Conservation (phyloP, 2,329 filamentous ascomycete species). For the Trichophyton mentagrophytes region DNA sequence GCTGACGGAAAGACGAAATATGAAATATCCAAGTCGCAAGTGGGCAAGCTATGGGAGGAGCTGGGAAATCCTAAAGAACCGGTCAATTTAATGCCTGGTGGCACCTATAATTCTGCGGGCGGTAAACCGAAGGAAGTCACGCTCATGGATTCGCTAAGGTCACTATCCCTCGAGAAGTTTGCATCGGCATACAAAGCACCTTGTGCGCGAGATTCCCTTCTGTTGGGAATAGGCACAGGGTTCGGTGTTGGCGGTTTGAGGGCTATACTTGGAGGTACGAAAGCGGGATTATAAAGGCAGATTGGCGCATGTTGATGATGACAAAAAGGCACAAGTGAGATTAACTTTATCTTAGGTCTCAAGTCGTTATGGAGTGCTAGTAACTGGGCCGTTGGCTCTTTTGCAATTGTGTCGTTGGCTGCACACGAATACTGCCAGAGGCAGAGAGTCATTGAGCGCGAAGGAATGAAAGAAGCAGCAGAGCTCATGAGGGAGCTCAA, state of each 20-base stretch:
- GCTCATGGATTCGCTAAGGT: slow-evolving; percentile 30
- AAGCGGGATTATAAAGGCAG: neutral
- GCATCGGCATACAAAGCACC: slow-evolving; percentile 60
- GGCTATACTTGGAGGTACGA: slow-evolving; percentile 59
- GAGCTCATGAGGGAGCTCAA: slow-evolving; percentile 68
- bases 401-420: slow-evolving; percentile 54
- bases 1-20: slow-evolving; percentile 26
- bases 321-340: neutral
- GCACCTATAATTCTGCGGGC: slow-evolving; percentile 47
- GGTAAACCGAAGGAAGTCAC: slow-evolving; percentile 36
- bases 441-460: slow-evolving; percentile 58
- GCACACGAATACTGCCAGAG: slow-evolving; percentile 79
- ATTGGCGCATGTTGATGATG: too few relatives aligned
- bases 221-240: slow-evolving; percentile 71
- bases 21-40: slow-evolving; percentile 34
- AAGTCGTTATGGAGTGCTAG: slow-evolving; percentile 53
- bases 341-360: slow-evolving; percentile 22
- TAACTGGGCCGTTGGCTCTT: slow-evolving; percentile 76
- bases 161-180: slow-evolving; percentile 41
- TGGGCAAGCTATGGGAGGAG: slow-evolving; percentile 37
- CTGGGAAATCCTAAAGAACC: slow-evolving; percentile 38
- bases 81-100: slow-evolving; percentile 44
- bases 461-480: slow-evolving; percentile 72
- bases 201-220: slow-evolving; percentile 68
- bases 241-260: slow-evolving; percentile 62